Percentiles rank a stretch among this genome's conserved stretches.
These are phyloP conservation scores for Nemania abortiva DNA, from an alignment of 2,329 filamentous ascomycete genomes.

Conservation along the genomic window DNA sequence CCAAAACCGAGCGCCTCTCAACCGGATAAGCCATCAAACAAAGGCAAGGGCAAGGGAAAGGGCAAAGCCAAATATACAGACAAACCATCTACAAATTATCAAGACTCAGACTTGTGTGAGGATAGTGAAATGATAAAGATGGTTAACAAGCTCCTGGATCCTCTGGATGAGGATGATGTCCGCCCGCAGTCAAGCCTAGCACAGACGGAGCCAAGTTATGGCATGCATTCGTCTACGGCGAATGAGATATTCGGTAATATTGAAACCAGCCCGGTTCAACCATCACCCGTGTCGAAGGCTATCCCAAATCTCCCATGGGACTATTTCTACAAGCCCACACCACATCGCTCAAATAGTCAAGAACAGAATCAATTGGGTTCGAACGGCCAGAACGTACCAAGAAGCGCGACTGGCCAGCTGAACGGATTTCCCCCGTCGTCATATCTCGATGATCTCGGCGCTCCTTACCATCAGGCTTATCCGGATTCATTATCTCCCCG, in stretches of 20 bases:
- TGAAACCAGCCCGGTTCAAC: slow-evolving; percentile 51
- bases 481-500: slow-evolving; percentile 24
- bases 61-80: slow-evolving; percentile 40
- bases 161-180: slow-evolving; percentile 42
- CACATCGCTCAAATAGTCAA: slow-evolving; percentile 43
- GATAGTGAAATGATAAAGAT: slow-evolving; percentile 60
- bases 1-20: slow-evolving; percentile 4
- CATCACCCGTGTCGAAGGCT: slow-evolving; percentile 52
- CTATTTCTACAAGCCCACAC: slow-evolving; percentile 57
- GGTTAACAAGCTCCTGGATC: slow-evolving; percentile 53
- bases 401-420: slow-evolving; percentile 42
- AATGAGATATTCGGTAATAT: slow-evolving; percentile 63
- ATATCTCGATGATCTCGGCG: slow-evolving; percentile 41
- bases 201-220: slow-evolving; percentile 63
- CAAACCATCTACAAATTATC: slow-evolving; percentile 31
- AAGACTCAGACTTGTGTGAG: slow-evolving; percentile 47
- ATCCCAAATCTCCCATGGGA: slow-evolving; percentile 64
- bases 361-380: slow-evolving; percentile 40
- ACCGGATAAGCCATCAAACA: slow-evolving; percentile 16
- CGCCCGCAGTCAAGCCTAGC: slow-evolving; percentile 46
- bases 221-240: slow-evolving; percentile 65
- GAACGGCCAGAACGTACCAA: slow-evolving; percentile 44
- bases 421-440: slow-evolving; percentile 43
- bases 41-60: slow-evolving; percentile 44
- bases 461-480: slow-evolving; percentile 29